Base-by-base conservation (phyloP, 306 rosid genomes). In the Cercis canadensis region DNA sequence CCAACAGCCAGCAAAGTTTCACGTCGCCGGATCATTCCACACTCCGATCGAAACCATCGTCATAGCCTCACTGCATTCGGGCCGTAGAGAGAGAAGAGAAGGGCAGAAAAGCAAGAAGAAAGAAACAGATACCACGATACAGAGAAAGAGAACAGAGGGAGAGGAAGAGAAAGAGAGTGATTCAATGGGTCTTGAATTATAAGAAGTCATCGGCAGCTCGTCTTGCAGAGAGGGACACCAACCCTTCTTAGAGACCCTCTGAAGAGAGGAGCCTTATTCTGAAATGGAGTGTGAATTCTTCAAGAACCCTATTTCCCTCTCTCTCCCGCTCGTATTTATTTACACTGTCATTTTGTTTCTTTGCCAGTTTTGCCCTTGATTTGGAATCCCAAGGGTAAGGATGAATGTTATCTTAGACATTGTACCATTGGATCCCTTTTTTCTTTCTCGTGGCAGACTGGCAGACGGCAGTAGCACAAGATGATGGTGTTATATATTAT, bases 11-110 rank as follows among this genome's bases (percentile, higher is more conserved):
- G 40, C 19, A 29, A 56, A 7, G 55, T n/a, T 57, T 49, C 6
- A 39, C 72, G 56, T 8, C 46, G 21, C 57, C 52, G 40, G 32
- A 64, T 18, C 56, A 67, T 63, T 62, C 74, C 88, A 81, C 84
- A 78, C 86, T 84, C 88, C 80, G 45, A 68, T 18, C 29, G 29
- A 24, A 70, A 71, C 72, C 56, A 67, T 81, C 86, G 36, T 81
- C 84, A 84, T 39, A 6, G 83, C 83, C 86, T 59, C 70, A 4
- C 43, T 9, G 18, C 16, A 11, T 46, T 46, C 43, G 0, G 33
- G 29, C 44, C 1, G 11, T 15, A 58, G 69, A 71, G 68, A 56
- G 34, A 58, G 39, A 44, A 59, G 31, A 29, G 33, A 24, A 4
- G 7, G 12, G 7, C 2, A 55, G 3, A 29, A 31, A 5, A 13